Conservation (phyloP, 106 monocot species). For the Dioscorea dumetorum region DNA sequence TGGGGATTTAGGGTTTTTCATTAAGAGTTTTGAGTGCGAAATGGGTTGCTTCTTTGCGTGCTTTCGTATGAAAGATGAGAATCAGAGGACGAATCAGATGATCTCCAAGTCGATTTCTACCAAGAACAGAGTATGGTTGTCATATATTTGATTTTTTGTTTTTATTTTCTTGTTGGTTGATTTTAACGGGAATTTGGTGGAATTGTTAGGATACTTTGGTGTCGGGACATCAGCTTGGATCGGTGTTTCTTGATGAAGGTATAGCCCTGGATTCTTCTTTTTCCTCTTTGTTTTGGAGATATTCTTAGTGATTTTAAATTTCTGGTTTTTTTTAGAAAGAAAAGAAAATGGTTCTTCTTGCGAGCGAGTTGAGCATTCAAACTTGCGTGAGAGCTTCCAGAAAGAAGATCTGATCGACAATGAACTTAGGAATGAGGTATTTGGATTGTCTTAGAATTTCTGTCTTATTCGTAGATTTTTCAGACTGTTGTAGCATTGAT, state of each 20-base stretch:
- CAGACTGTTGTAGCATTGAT: no score
- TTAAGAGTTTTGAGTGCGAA: neutral
- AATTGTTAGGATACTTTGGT: slow-evolving; percentile 12
- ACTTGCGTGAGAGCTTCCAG: neutral
- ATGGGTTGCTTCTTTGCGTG: slow-evolving; percentile 65
- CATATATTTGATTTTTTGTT: neutral
- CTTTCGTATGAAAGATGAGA: slow-evolving; percentile 30
- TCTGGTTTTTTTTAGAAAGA: neutral
- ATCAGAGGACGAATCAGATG: slow-evolving; percentile 6
- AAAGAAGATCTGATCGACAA: slow-evolving; percentile 7
- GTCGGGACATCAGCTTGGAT: slow-evolving; percentile 21
- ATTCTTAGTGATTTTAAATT: neutral
- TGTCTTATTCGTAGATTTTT: no score
- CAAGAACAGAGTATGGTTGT: slow-evolving; percentile 20
- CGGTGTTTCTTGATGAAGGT: slow-evolving; percentile 29
- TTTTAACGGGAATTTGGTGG: slow-evolving; percentile 2
- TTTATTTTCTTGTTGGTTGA: neutral
- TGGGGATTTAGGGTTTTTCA: neutral
- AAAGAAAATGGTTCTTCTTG: slow-evolving; percentile 15
- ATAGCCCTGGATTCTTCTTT: neutral
- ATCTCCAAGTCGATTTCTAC: slow-evolving; percentile 23
- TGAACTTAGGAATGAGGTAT: slow-evolving; percentile 37
- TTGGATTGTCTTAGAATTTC: no score
- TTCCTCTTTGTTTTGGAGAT: no score
- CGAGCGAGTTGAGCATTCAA: slow-evolving; percentile 3